These are phyloP conservation scores for Trichophyton rubrum DNA, from an alignment of 2,329 filamentous ascomycete genomes.

Conservation along the genomic window DNA sequence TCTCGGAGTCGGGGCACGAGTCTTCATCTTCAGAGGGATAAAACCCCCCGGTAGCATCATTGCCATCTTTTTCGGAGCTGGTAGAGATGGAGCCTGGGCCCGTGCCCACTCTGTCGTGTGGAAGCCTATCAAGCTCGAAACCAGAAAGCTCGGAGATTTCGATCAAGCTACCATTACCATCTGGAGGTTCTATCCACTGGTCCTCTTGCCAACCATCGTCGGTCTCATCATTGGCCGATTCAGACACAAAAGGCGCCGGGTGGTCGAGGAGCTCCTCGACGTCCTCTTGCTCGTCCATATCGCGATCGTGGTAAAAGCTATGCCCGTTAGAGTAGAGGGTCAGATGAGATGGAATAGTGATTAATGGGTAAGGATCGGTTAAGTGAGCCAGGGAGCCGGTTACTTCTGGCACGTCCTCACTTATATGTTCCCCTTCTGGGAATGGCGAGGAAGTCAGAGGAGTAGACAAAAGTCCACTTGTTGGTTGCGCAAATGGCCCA, in stretches of 20 bases:
- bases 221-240: neutral
- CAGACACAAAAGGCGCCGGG: neutral
- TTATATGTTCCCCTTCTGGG: neutral
- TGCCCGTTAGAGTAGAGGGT: neutral
- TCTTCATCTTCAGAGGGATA: constrained; percentile 12
- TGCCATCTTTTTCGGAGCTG: neutral
- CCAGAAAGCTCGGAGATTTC: constrained; percentile 5
- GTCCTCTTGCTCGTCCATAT: neutral
- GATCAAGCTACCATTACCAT: constrained; percentile 9
- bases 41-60: constrained; percentile 6
- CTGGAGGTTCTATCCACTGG: neutral
- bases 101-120: neutral
- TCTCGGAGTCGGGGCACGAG: neutral
- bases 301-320: neutral
- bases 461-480: neutral
- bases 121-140: constrained; percentile 9
- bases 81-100: neutral
- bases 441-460: neutral
- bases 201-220: neutral
- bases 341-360: neutral
- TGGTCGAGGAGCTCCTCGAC: neutral
- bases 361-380: too few relatives aligned
- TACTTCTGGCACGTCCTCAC: neutral
- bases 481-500: neutral
- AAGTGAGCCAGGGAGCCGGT: too few relatives aligned